Evolutionary conservation across 805 yeast genomes (phyloP).

Genomic region (Barnettozyma pratensis): DNA sequence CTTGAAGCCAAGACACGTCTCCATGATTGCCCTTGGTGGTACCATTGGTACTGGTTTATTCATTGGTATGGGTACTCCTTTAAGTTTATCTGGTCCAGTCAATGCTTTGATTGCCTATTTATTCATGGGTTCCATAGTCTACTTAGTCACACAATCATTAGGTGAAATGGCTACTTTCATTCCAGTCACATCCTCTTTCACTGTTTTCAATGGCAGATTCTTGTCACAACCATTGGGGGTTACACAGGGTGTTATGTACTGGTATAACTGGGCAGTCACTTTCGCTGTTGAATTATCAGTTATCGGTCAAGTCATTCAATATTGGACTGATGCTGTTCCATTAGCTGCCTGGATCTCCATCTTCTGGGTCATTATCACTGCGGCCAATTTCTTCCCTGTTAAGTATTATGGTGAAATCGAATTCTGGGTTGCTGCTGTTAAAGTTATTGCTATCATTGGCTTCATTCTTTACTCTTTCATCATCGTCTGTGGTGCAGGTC

Average conservation of each 20-base stretch:
- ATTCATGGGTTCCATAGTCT: constrained; percentile 63
- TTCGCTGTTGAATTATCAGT: constrained; percentile 72
- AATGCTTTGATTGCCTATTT: constrained; percentile 58
- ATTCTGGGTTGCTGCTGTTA: constrained; percentile 66
- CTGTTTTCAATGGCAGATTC: constrained; percentile 64
- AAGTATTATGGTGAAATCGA: constrained; percentile 69
- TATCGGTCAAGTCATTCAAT: constrained; percentile 58
- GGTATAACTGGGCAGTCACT: constrained; percentile 77
- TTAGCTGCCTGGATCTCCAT: constrained; percentile 68
- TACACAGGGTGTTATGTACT: constrained; percentile 67
- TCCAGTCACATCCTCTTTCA: constrained; percentile 62
- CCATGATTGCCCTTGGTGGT: constrained; percentile 78
- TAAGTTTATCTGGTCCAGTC: constrained; percentile 62
- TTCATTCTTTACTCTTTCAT: constrained; percentile 61
- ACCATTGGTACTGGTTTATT: constrained; percentile 77
- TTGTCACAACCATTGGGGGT: constrained; percentile 66
- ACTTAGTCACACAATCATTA: constrained; percentile 60
- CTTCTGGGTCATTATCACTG: constrained; percentile 54
- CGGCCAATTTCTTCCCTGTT: constrained; percentile 60
- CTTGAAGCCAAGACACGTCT: constrained; percentile 62
- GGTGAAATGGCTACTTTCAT: constrained; percentile 82
- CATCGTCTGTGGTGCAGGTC: constrained; percentile 73
- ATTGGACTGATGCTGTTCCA: constrained; percentile 68
- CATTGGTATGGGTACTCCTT: constrained; percentile 54
- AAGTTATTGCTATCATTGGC: constrained; percentile 65